phyloP scores from a whole-genome alignment of 768 basidiomycete species.

The Leccinum imitatum region DNA sequence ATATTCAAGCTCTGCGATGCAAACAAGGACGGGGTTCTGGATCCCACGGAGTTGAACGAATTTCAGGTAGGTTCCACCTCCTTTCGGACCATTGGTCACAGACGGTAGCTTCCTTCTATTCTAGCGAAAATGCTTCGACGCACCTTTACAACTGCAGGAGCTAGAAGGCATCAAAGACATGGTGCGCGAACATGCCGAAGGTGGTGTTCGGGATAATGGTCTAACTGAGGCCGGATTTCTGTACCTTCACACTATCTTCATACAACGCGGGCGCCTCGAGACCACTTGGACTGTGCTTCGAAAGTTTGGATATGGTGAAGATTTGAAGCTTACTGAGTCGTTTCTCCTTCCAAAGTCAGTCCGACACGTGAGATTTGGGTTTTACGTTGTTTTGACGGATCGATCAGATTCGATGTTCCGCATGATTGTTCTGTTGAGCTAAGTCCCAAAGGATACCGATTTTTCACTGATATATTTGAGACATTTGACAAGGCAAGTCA shows the following conservation, averaged over 20 bases:
- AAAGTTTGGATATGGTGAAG: conserved; percentile 95
- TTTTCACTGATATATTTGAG: conserved; percentile 96
- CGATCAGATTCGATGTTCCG: conserved; percentile 83
- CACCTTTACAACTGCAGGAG: conserved; percentile 88
- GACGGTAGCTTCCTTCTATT: background rate
- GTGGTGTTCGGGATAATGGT: conserved; percentile 73
- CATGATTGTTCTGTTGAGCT: conserved; percentile 94
- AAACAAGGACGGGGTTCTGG: conserved; percentile 91
- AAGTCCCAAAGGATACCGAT: conserved; percentile 91
- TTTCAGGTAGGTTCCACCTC: conserved; percentile 69
- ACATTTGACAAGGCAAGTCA: conserved; percentile 80
- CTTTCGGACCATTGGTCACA: background rate
- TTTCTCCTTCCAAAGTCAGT: conserved; percentile 88
- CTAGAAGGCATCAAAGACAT: conserved; percentile 95
- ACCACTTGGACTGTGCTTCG: conserved; percentile 97
- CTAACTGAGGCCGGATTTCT: conserved; percentile 93
- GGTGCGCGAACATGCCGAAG: conserved; percentile 77
- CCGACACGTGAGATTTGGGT: background rate
- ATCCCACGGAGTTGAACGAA: conserved; percentile 89
- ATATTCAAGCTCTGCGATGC: conserved; percentile 97
- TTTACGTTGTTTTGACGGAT: conserved; percentile 13
- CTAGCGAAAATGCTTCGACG: conserved; percentile 93
- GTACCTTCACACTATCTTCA: conserved; percentile 94
- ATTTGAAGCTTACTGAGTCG: conserved; percentile 81
- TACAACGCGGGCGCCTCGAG: conserved; percentile 91